A percentile compares a stretch with the other conserved stretches of the same genome.
Conservation (phyloP, 495 filamentous ascomycete species). For the Trypethelium eluteriae region DNA sequence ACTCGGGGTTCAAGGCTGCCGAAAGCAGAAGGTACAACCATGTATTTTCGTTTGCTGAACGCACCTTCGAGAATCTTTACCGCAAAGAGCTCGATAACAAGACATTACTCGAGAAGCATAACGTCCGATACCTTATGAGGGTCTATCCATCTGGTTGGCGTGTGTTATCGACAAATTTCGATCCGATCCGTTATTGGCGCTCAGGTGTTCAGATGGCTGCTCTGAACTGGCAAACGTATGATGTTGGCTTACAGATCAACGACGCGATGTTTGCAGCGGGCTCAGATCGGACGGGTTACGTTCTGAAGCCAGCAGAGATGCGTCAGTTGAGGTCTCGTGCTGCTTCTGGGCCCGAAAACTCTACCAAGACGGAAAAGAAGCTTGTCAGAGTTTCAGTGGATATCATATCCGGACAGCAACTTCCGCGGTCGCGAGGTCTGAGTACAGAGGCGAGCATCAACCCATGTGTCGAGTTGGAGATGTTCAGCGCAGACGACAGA, state of each 20-base stretch:
- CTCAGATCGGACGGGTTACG: constrained; percentile 78
- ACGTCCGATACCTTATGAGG: constrained; percentile 83
- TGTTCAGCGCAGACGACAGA: constrained; percentile 90
- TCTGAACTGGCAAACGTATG: constrained; percentile 53
- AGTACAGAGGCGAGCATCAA: constrained; percentile 67
- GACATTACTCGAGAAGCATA: constrained; percentile 72
- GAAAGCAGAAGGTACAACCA: constrained; percentile 85
- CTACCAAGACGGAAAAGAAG: constrained; percentile 59
- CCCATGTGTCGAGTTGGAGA: constrained; percentile 89
- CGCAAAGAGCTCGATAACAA: constrained; percentile 64
- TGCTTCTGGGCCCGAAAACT: constrained; percentile 28
- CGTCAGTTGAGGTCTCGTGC: constrained; percentile 46
- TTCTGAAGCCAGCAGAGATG: constrained; percentile 82
- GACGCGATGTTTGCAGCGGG: constrained; percentile 65
- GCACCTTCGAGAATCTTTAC: constrained; percentile 68
- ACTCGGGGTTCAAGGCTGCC: constrained; percentile 59
- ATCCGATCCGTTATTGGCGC: constrained; percentile 86
- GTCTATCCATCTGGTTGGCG: constrained; percentile 82
- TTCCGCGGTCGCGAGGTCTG: constrained; percentile 70
- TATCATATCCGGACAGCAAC: constrained; percentile 87
- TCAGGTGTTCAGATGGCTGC: constrained; percentile 67
- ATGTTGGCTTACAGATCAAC: constrained; percentile 47
- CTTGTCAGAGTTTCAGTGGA: constrained; percentile 75
- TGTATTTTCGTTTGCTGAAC: constrained; percentile 86
- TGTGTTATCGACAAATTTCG: constrained; percentile 80